Percentiles rank a stretch among this genome's conserved stretches.
Conservation (phyloP, 345 rosid species). For the Orychophragmus violaceus region DNA sequence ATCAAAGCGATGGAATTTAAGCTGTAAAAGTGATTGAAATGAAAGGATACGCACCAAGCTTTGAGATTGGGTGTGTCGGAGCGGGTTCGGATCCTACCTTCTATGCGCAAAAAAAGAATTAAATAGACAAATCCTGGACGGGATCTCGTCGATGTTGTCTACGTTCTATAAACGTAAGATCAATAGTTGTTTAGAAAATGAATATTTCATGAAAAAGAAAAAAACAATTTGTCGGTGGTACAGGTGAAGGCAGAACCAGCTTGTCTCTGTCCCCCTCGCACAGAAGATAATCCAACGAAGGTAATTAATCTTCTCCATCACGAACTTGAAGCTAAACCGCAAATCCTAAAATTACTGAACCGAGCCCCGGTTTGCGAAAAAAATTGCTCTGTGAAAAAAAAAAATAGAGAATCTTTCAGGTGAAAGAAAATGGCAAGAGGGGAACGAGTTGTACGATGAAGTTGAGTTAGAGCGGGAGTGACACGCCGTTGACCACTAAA, state of each 20-base stretch:
- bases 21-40: not conserved
- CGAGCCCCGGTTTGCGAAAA: not conserved
- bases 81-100: slow-evolving; percentile 10
- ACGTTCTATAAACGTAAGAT: not conserved
- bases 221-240: slow-evolving; percentile 23
- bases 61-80: not conserved
- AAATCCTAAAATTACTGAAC: not conserved
- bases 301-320: not conserved
- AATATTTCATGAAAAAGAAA: not conserved
- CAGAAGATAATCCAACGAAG: not conserved
- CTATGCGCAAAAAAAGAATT: not conserved
- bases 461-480: slow-evolving; percentile 13
- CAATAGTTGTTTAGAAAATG: not conserved
- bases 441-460: slow-evolving; percentile 11
- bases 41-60: not conserved
- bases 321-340: slow-evolving; percentile 15
- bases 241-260: slow-evolving; percentile 10
- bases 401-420: not conserved
- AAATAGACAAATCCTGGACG: not conserved
- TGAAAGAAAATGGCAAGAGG: slow-evolving; percentile 3
- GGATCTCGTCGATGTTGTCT: slow-evolving; percentile 22
- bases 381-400: not conserved
- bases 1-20: not conserved
- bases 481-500: slow-evolving; percentile 13
- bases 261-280: slow-evolving; percentile 11